phyloP scores from a whole-genome alignment of 1,139 yeast genomes.

The Scheffersomyces lignicola region DNA sequence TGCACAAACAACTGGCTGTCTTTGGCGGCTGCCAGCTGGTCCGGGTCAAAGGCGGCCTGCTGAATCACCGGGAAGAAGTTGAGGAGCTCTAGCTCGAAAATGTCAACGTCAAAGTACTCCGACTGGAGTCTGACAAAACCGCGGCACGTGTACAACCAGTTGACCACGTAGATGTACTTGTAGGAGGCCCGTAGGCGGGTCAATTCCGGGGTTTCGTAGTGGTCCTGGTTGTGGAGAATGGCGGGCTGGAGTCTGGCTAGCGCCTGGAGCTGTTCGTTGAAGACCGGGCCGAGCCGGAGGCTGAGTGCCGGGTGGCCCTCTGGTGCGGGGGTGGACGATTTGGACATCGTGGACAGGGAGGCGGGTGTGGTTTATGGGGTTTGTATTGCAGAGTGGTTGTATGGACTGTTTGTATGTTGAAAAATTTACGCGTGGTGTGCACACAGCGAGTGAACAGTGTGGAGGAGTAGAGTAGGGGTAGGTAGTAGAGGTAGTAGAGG shows the following conservation, averaged over 20 bases:
- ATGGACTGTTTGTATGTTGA: too few relatives aligned
- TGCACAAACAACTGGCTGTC: conserved; percentile 32
- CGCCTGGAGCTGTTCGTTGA: conserved; percentile 24
- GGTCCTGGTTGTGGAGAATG: conserved; percentile 24
- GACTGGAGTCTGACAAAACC: conserved; percentile 42
- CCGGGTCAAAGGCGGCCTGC: conserved; percentile 29
- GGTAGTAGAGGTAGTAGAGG: too few relatives aligned
- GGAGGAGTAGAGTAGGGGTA: too few relatives aligned
- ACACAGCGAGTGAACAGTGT: too few relatives aligned
- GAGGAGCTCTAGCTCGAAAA: conserved; percentile 55
- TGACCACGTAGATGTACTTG: conserved; percentile 46
- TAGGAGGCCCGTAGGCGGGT: conserved; percentile 24
- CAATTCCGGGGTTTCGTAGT: conserved; percentile 11
- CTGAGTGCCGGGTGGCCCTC: conserved; percentile 22
- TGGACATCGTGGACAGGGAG: too few relatives aligned
- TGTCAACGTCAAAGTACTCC: conserved; percentile 54
- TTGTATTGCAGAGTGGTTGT: too few relatives aligned
- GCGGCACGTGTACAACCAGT: conserved; percentile 52
- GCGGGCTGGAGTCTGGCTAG: conserved; percentile 31
- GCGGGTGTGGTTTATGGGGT: too few relatives aligned
- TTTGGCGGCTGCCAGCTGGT: conserved; percentile 2
- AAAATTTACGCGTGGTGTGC: too few relatives aligned
- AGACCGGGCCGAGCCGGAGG: conserved; percentile 22
- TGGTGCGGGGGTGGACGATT: conserved; percentile 5
- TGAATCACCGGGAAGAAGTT: conserved; percentile 27